Conservation (phyloP, 2,329 filamentous ascomycete genomes). For the Colletotrichum tabaci region DNA sequence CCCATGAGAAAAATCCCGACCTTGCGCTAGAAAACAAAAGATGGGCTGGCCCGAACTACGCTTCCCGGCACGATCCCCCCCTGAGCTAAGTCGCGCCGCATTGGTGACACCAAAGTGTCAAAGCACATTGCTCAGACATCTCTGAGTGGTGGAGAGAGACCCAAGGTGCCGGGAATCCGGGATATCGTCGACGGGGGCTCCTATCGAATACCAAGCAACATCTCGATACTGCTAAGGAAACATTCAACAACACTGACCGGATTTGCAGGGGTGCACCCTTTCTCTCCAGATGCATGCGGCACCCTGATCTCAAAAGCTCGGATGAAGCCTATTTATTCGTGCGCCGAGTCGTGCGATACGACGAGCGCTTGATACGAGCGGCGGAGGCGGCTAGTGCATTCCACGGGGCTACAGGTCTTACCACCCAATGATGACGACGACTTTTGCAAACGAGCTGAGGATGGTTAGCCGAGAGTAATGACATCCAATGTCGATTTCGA, state of each 20-base stretch:
- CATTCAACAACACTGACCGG: background rate
- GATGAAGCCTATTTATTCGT: background rate
- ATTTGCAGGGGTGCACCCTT: background rate
- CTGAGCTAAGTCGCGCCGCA: background rate
- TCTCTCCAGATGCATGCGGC: background rate
- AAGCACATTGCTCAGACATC: background rate
- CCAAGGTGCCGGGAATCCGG: slow-evolving; percentile 4
- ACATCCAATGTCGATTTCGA: background rate
- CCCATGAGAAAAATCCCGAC: background rate
- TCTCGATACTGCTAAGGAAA: background rate
- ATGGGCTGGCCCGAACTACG: no score
- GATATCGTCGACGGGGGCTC: background rate
- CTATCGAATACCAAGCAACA: background rate
- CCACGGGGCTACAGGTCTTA: background rate
- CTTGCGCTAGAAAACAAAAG: background rate
- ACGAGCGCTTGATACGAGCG: background rate
- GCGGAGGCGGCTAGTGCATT: background rate
- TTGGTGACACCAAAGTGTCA: background rate
- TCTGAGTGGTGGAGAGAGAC: no score
- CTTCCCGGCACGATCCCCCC: background rate
- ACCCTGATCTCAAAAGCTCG: background rate
- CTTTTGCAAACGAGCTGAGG: background rate
- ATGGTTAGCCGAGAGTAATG: background rate
- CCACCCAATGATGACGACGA: background rate
- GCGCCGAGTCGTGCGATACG: background rate